Evolutionary conservation across 257 asterid species (phyloP).

Genomic region (Echium plantagineum): DNA sequence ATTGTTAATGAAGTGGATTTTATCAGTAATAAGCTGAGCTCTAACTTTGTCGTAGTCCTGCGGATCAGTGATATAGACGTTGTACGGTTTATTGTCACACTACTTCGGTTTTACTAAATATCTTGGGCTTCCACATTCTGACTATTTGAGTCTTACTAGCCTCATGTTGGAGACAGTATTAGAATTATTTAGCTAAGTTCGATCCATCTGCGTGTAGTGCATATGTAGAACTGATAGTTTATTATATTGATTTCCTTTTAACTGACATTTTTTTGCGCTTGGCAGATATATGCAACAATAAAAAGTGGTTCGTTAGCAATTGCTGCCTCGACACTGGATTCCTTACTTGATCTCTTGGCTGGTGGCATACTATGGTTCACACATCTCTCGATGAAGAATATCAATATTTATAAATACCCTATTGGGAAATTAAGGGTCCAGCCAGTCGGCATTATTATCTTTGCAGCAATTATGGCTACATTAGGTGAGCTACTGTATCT

Average conservation of each 20-base stretch:
- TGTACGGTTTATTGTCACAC: no score
- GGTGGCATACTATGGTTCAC: slow-evolving; percentile 92
- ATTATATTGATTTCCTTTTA: neutral
- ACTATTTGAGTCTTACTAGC: no score
- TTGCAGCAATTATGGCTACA: slow-evolving; percentile 96
- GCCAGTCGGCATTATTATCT: slow-evolving; percentile 86
- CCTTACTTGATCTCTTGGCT: slow-evolving; percentile 92
- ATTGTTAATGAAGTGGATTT: neutral
- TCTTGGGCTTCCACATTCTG: no score
- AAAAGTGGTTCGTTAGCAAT: slow-evolving; percentile 81
- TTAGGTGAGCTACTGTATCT: slow-evolving; percentile 40
- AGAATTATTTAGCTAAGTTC: no score
- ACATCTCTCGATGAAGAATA: slow-evolving; percentile 69
- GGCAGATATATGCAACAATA: slow-evolving; percentile 61
- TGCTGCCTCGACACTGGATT: slow-evolving; percentile 94
- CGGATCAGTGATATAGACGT: no score
- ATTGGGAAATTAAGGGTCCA: slow-evolving; percentile 93
- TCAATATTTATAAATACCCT: slow-evolving; percentile 80
- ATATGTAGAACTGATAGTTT: no score
- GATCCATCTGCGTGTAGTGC: no score
- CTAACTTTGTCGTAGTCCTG: neutral
- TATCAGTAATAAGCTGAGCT: neutral
- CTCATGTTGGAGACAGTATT: no score
- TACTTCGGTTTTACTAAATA: no score
- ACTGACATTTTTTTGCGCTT: neutral